Evolutionary conservation across 192 early-diverging fungal species (phyloP).

Genomic region (Rhizoclosmatium globosum): DNA sequence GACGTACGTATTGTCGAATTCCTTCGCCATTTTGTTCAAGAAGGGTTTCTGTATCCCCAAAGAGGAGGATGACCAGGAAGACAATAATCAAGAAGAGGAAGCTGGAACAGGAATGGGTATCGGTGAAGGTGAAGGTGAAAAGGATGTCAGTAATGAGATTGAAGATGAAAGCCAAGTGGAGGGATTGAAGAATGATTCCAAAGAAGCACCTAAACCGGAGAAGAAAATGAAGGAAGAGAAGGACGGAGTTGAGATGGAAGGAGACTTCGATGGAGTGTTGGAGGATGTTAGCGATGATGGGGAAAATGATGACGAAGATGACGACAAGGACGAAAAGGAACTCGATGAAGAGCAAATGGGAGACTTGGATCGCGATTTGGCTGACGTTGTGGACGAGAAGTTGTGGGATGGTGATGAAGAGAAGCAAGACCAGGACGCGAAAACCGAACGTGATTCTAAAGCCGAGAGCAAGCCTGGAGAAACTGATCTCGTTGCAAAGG

Average conservation of each 20-base stretch:
- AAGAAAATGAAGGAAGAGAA: constrained; percentile 81
- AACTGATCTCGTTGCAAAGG: constrained; percentile 57
- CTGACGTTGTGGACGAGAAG: constrained; percentile 94
- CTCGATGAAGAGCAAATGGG: constrained; percentile 91
- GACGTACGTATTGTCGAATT: constrained; percentile 72
- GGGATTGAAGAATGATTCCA: constrained; percentile 80
- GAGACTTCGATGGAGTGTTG: constrained; percentile 92
- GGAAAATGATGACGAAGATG: constrained; percentile 73
- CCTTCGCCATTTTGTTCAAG: constrained; percentile 74
- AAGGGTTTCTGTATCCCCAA: constrained; percentile 90
- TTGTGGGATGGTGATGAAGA: constrained; percentile 91
- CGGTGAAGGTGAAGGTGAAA: constrained; percentile 92
- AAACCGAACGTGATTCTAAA: constrained; percentile 66
- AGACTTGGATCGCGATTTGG: constrained; percentile 85
- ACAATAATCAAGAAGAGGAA: constrained; percentile 61
- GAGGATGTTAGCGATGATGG: constrained; percentile 86
- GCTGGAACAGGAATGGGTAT: constrained; percentile 75
- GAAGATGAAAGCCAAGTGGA: constrained; percentile 97
- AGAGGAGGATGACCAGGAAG: constrained; percentile 68
- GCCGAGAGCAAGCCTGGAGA: constrained; percentile 49
- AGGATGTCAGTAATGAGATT: constrained; percentile 97
- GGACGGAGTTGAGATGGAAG: constrained; percentile 91
- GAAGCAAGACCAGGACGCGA: constrained; percentile 63
- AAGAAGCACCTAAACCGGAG: constrained; percentile 39
- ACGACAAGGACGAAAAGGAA: constrained; percentile 76